A percentile compares a stretch with the other conserved stretches of the same genome.
phyloP scores from a whole-genome alignment of 306 rosid species.

The Vigna hirtella region DNA sequence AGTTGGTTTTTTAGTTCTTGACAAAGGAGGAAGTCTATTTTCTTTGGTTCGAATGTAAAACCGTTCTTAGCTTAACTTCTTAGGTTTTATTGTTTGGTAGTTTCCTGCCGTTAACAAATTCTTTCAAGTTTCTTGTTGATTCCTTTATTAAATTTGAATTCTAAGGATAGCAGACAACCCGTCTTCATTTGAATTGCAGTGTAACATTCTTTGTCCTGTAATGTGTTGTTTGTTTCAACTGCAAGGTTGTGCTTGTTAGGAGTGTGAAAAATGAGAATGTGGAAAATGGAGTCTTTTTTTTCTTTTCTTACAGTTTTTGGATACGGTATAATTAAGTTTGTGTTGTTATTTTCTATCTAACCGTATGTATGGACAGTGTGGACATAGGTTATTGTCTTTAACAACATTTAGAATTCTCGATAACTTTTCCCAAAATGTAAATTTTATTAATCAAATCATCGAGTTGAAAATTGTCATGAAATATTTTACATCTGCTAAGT shows the following conservation, averaged over 20 bases:
- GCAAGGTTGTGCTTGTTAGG: conserved; percentile 20
- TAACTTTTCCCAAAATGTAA: background rate
- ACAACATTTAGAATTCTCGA: background rate
- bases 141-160: conserved; percentile 35
- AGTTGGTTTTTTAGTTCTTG: conserved; percentile 38
- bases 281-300: conserved; percentile 18
- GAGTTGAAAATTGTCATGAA: background rate
- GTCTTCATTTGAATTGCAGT: conserved; percentile 32
- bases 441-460: background rate
- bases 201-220: conserved; percentile 27
- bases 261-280: conserved; percentile 17
- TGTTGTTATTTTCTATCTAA: background rate
- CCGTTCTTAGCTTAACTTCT: conserved; percentile 43
- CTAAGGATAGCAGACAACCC: conserved; percentile 17
- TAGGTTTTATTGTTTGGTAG: conserved; percentile 23
- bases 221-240: conserved; percentile 47
- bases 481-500: background rate
- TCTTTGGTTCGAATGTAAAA: conserved; percentile 43
- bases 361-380: background rate
- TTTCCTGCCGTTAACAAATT: conserved; percentile 33
- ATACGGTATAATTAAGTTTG: background rate
- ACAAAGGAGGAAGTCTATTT: conserved; percentile 43
- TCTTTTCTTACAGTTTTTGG: background rate
- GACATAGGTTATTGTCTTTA: background rate
- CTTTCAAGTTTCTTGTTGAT: conserved; percentile 49